Evolutionary conservation across 768 basidiomycete genomes (phyloP).

Genomic region (Collybiopsis confluens): DNA sequence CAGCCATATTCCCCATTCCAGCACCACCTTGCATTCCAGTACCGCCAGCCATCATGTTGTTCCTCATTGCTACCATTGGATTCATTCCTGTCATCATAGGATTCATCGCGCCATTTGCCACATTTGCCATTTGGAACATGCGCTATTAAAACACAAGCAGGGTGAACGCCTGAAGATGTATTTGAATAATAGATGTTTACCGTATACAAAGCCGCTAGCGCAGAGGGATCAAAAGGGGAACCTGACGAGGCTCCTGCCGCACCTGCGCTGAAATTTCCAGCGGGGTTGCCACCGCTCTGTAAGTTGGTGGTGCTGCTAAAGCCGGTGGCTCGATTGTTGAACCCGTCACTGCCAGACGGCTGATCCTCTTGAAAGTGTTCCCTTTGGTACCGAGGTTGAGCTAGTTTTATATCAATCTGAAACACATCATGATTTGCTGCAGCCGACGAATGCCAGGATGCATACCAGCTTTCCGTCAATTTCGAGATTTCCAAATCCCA

Average conservation of each 20-base stretch:
- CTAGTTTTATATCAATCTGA: constrained; percentile 96
- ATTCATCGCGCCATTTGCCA: constrained; percentile 57
- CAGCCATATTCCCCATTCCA: constrained; percentile 42
- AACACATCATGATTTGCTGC: not conserved
- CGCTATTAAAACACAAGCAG: constrained; percentile 27
- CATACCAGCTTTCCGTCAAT: constrained; percentile 92
- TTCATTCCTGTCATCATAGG: constrained; percentile 32
- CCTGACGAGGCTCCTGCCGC: constrained; percentile 40
- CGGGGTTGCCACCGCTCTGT: constrained; percentile 19
- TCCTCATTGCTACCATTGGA: constrained; percentile 51
- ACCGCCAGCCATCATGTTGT: constrained; percentile 65
- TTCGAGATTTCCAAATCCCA: constrained; percentile 84
- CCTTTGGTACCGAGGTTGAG: constrained; percentile 84
- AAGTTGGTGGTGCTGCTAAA: constrained; percentile 34
- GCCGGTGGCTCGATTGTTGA: constrained; percentile 20
- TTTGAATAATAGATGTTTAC: constrained; percentile 69
- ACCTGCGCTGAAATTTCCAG: constrained; percentile 21
- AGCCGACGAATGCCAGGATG: constrained; percentile 24
- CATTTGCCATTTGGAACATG: constrained; percentile 85
- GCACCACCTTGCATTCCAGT: constrained; percentile 21
- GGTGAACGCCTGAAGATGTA: constrained; percentile 32
- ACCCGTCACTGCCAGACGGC: constrained; percentile 30
- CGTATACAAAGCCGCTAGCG: constrained; percentile 89
- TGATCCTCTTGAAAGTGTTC: constrained; percentile 59
- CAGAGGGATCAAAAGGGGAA: constrained; percentile 85